phyloP scores from a whole-genome alignment of 108 stramenopile species.

The Cyclotella cryptica region DNA sequence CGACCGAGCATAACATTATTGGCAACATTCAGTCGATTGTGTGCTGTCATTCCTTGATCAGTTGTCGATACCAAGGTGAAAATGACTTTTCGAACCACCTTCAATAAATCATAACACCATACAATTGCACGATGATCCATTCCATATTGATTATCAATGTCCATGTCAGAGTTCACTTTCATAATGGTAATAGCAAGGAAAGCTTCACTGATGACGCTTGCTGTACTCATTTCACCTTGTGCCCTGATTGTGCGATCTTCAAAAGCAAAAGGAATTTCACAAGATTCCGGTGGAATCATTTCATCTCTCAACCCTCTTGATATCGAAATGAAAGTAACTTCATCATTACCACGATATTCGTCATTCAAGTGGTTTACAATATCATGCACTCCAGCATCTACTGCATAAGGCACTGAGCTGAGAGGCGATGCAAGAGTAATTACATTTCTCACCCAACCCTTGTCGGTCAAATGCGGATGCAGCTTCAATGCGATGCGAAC shows the following conservation, averaged over 20 bases:
- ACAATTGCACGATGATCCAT: constrained; percentile 88
- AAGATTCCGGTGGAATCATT: constrained; percentile 73
- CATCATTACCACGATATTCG: not conserved
- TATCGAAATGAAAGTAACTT: constrained; percentile 58
- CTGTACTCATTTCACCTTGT: not conserved
- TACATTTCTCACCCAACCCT: constrained; percentile 55
- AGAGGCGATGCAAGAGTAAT: constrained; percentile 77
- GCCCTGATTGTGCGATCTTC: not conserved
- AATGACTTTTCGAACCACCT: constrained; percentile 60
- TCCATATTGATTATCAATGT: constrained; percentile 45
- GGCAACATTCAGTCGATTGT: constrained; percentile 30
- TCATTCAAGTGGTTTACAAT: constrained; percentile 40
- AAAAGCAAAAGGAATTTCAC: constrained; percentile 35
- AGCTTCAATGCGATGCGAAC: constrained; percentile 52
- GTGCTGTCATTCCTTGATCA: constrained; percentile 27
- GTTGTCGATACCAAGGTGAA: constrained; percentile 47
- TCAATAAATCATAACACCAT: constrained; percentile 81
- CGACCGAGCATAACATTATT: constrained; percentile 14
- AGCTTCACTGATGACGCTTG: constrained; percentile 6
- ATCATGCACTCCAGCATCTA: constrained; percentile 62
- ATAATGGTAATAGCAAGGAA: constrained; percentile 36
- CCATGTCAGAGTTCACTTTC: not conserved
- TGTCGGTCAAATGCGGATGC: constrained; percentile 27
- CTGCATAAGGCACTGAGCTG: constrained; percentile 64
- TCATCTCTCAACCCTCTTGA: constrained; percentile 83